Conservation (phyloP, 208 protist species). For the Wallacemonas sp. region DNA sequence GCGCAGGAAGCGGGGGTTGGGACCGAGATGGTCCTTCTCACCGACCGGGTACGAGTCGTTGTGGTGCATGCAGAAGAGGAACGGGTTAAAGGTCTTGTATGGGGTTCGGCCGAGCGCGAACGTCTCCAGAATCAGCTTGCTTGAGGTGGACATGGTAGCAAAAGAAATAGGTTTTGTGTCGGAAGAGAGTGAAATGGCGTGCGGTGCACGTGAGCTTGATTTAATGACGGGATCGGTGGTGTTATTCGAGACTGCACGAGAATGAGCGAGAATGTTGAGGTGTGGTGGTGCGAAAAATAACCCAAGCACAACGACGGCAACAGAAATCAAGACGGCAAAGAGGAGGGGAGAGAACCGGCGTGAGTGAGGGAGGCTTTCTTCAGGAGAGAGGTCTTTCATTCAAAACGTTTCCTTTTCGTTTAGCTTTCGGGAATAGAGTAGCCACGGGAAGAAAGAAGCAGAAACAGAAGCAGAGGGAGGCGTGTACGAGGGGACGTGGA, state of each 20-base stretch:
- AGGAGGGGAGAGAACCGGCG: background rate
- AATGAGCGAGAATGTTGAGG: background rate
- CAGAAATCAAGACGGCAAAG: background rate
- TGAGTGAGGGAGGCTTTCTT: too few species aligned
- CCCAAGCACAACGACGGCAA: background rate
- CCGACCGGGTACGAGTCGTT: conserved; percentile 52
- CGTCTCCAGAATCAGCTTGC: conserved; percentile 16
- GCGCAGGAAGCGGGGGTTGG: conserved; percentile 33
- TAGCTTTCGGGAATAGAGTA: background rate
- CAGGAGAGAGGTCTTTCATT: too few species aligned
- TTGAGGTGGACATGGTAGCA: background rate
- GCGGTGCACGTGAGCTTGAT: background rate
- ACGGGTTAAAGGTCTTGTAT: conserved; percentile 55
- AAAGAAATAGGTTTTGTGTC: too few species aligned
- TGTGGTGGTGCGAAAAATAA: background rate
- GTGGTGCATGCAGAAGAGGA: conserved; percentile 60
- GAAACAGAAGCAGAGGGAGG: background rate
- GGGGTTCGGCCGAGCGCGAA: conserved; percentile 27
- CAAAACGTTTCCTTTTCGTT: too few species aligned
- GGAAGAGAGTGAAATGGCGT: background rate
- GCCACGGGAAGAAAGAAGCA: background rate
- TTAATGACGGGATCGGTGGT: background rate
- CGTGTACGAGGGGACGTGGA: background rate
- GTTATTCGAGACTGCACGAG: background rate
- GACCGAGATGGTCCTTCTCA: conserved; percentile 28